These are phyloP conservation scores for Coleophoma crateriformis DNA, from an alignment of 2,329 filamentous ascomycete species.

Conservation along the genomic window DNA sequence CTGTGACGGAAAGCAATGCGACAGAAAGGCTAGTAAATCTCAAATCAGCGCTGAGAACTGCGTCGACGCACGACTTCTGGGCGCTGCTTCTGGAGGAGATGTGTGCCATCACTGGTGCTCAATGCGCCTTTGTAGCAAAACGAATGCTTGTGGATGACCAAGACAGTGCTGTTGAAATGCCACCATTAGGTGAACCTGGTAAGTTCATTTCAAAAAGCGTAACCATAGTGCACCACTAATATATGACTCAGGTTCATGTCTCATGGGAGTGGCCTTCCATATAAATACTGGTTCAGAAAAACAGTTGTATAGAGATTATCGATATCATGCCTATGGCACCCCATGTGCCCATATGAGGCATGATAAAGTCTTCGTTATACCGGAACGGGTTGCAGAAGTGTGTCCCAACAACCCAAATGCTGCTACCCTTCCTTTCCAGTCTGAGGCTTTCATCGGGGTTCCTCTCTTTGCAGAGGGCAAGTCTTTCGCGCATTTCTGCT, in stretches of 20 bases:
- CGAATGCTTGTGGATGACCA: constrained; percentile 54
- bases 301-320: constrained; percentile 51
- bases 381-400: constrained; percentile 53
- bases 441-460: constrained; percentile 62
- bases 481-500: constrained; percentile 65
- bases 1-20: constrained; percentile 50
- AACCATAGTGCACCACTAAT: neutral
- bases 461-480: constrained; percentile 61
- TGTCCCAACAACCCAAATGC: constrained; percentile 53
- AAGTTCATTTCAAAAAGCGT: neutral
- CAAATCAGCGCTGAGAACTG: constrained; percentile 47
- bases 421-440: constrained; percentile 42
- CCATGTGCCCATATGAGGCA: constrained; percentile 66
- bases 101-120: constrained; percentile 55
- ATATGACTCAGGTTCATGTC: constrained; percentile 35
- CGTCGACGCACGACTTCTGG: constrained; percentile 59
- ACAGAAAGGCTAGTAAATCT: constrained; percentile 53
- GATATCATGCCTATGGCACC: constrained; percentile 56
- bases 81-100: constrained; percentile 56
- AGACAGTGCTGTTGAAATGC: constrained; percentile 52
- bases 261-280: constrained; percentile 62
- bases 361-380: constrained; percentile 65
- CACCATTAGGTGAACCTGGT: constrained; percentile 52
- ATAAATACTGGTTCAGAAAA: constrained; percentile 53
- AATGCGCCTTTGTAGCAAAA: constrained; percentile 66